Conservation (phyloP, 169 alveolate species). For the Cryptosporidium bovis region DNA sequence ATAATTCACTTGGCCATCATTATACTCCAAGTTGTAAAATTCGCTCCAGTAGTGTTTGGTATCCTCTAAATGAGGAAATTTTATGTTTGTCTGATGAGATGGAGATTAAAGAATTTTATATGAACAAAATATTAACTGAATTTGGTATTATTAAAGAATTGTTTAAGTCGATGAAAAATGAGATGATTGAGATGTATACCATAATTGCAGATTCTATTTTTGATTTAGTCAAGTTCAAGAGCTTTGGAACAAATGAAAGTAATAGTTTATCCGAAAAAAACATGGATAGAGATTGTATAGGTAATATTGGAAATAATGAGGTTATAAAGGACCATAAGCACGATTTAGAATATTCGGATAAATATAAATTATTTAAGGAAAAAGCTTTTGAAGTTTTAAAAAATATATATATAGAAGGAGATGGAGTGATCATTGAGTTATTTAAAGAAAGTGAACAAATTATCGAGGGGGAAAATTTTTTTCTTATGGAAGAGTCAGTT, state of each 20-base stretch:
- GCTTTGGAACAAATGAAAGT: neutral
- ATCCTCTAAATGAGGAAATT: slow-evolving; percentile 15
- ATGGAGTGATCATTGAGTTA: neutral
- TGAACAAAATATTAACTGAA: slow-evolving; percentile 9
- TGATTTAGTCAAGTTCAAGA: neutral
- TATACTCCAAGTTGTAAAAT: slow-evolving; percentile 24
- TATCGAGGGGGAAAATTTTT: neutral
- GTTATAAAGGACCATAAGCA: neutral
- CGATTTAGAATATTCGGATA: neutral
- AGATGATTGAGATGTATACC: slow-evolving; percentile 35
- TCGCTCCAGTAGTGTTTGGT: slow-evolving; percentile 53
- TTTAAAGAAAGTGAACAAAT: neutral
- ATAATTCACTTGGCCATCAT: slow-evolving; percentile 9
- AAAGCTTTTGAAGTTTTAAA: neutral
- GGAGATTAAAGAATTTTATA: slow-evolving; percentile 6
- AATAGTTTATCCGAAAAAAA: neutral
- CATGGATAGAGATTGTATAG: neutral
- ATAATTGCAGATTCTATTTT: slow-evolving; percentile 22
- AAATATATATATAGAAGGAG: slow-evolving; percentile 29
- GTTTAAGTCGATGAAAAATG: slow-evolving; percentile 7
- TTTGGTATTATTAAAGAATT: slow-evolving; percentile 1
- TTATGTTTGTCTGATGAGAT: neutral
- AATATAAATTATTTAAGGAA: neutral
- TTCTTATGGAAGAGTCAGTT: slow-evolving; percentile 13
- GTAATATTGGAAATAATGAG: neutral